phyloP scores from a whole-genome alignment of 495 filamentous ascomycete genomes.

The Penicillium cinerascens region DNA sequence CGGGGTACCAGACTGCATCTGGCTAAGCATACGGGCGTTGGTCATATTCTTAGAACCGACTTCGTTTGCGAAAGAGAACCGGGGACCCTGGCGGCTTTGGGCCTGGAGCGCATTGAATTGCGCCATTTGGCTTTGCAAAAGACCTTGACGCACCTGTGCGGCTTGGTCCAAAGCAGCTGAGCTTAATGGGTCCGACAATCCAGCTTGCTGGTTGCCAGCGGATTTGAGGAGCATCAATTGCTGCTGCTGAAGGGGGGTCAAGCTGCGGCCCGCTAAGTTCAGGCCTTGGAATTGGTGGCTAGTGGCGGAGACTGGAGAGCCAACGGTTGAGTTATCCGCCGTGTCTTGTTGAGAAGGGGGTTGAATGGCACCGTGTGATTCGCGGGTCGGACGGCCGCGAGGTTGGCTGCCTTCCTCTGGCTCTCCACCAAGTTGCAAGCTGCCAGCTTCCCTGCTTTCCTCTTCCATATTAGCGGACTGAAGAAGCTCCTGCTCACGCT shows the following conservation, averaged over 20 bases:
- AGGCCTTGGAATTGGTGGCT: constrained; percentile 52
- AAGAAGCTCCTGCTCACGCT: constrained; percentile 57
- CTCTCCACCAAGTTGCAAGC: constrained; percentile 84
- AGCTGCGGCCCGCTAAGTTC: constrained; percentile 61
- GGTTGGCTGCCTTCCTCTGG: constrained; percentile 64
- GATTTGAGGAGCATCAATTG: constrained; percentile 66
- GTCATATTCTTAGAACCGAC: constrained; percentile 74
- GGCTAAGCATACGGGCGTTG: constrained; percentile 81
- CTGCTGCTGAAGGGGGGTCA: constrained; percentile 81
- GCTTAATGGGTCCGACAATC: constrained; percentile 52
- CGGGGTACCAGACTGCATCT: constrained; percentile 71
- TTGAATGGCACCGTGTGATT: constrained; percentile 60
- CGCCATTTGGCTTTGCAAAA: constrained; percentile 59
- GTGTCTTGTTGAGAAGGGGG: constrained; percentile 68
- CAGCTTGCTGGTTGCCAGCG: constrained; percentile 48
- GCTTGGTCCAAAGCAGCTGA: constrained; percentile 38
- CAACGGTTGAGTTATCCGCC: constrained; percentile 42
- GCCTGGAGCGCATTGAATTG: constrained; percentile 58
- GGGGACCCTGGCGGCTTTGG: constrained; percentile 79
- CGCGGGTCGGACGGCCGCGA: constrained; percentile 47
- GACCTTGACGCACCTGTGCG: constrained; percentile 39
- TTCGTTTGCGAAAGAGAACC: constrained; percentile 86
- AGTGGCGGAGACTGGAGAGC: constrained; percentile 46
- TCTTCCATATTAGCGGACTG: constrained; percentile 51
- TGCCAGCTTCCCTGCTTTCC: constrained; percentile 70